These are phyloP conservation scores for Elsinoe perseae DNA, from an alignment of 2,329 filamentous ascomycete species.

Conservation along the genomic window DNA sequence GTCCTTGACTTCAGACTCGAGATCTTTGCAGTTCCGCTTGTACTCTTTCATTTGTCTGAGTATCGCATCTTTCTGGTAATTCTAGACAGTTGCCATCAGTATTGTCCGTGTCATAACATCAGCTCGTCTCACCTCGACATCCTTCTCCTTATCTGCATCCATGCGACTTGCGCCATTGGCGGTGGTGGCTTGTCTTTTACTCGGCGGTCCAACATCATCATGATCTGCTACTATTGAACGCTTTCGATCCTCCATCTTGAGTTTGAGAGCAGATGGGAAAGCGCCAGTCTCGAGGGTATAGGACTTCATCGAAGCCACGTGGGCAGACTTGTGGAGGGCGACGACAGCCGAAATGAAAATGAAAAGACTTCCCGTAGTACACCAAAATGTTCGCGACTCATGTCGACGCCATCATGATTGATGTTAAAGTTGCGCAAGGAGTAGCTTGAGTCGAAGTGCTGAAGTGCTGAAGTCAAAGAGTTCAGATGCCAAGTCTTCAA, in stretches of 20 bases:
- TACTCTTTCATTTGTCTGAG: slow-evolving; percentile 97
- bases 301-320: slow-evolving; percentile 74
- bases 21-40: slow-evolving; percentile 75
- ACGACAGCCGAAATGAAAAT: neutral
- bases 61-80: slow-evolving; percentile 93
- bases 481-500: slow-evolving; percentile 12
- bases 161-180: slow-evolving; percentile 69
- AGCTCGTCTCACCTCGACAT: slow-evolving; percentile 60
- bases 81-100: slow-evolving; percentile 43
- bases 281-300: slow-evolving; percentile 65
- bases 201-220: slow-evolving; percentile 79
- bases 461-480: slow-evolving; percentile 2
- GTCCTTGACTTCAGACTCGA: slow-evolving; percentile 75
- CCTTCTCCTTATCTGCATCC: slow-evolving; percentile 58
- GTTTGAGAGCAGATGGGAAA: slow-evolving; percentile 68
- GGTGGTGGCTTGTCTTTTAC: slow-evolving; percentile 72
- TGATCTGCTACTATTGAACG: slow-evolving; percentile 72
- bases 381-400: neutral
- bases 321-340: slow-evolving; percentile 16
- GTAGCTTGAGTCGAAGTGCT: slow-evolving; percentile 1
- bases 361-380: neutral
- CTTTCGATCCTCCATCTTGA: slow-evolving; percentile 99
- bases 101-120: slow-evolving; percentile 1
- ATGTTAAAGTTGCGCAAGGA: slow-evolving; percentile 5
- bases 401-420: neutral